phyloP scores from a whole-genome alignment of 208 protist genomes.

The Wallacemonas sp. region DNA sequence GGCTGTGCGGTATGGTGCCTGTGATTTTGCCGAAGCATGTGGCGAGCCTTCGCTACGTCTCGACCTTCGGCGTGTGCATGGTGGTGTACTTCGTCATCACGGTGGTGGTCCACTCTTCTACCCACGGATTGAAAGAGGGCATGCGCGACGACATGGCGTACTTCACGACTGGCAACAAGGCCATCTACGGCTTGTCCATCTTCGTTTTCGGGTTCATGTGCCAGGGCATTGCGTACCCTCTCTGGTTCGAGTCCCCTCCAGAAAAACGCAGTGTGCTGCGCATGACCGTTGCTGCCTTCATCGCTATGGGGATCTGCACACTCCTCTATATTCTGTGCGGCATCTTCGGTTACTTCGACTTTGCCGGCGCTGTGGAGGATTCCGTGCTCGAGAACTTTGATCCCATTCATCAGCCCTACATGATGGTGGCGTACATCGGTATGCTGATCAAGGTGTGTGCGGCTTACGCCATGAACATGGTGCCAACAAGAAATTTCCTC shows the following conservation, averaged over 20 bases:
- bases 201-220: slow-evolving; percentile 79
- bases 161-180: slow-evolving; percentile 48
- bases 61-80: slow-evolving; percentile 55
- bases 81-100: slow-evolving; percentile 69
- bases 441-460: slow-evolving; percentile 69
- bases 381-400: slow-evolving; percentile 59
- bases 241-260: not conserved
- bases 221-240: slow-evolving; percentile 47
- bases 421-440: slow-evolving; percentile 70
- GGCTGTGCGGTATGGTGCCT: slow-evolving; percentile 66
- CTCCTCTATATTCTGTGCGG: slow-evolving; percentile 66
- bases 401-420: slow-evolving; percentile 48
- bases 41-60: slow-evolving; percentile 81
- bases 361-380: slow-evolving; percentile 39
- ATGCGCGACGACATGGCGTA: slow-evolving; percentile 29
- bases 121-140: slow-evolving; percentile 34
- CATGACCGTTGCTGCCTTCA: slow-evolving; percentile 44
- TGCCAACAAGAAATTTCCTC: slow-evolving; percentile 51
- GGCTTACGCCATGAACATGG: slow-evolving; percentile 61
- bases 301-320: slow-evolving; percentile 57
- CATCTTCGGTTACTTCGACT: slow-evolving; percentile 82
- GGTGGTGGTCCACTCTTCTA: slow-evolving; percentile 52
- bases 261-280: slow-evolving; percentile 7
- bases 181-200: slow-evolving; percentile 57
- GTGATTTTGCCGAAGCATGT: slow-evolving; percentile 66